Percentiles rank a stretch among this genome's conserved stretches.
phyloP scores from a whole-genome alignment of 2,329 filamentous ascomycete species.

The Penicillium verrucosum region DNA sequence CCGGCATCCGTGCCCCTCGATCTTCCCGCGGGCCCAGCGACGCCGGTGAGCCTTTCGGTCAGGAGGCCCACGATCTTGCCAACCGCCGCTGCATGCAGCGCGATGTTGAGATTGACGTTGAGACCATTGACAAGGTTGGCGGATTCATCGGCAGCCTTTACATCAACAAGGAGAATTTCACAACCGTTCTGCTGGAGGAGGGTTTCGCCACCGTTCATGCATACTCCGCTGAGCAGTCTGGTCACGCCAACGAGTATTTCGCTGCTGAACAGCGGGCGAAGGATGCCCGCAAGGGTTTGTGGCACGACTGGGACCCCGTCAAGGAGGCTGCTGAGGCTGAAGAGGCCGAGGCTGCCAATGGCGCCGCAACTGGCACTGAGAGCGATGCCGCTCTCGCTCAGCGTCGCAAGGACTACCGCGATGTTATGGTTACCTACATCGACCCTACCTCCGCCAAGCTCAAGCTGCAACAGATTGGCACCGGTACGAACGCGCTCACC shows the following conservation, averaged over 20 bases:
- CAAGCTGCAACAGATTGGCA: conserved; percentile 87
- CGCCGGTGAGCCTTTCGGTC: conserved; percentile 85
- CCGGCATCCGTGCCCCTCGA: conserved; percentile 84
- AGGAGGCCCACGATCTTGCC: conserved; percentile 90
- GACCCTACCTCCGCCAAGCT: conserved; percentile 71
- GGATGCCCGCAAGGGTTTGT: conserved; percentile 80
- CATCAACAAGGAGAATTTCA: conserved; percentile 92
- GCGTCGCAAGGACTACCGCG: conserved; percentile 84
- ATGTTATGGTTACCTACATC: conserved; percentile 88
- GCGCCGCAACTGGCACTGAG: conserved; percentile 53
- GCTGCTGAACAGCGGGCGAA: conserved; percentile 87
- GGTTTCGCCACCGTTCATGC: conserved; percentile 87
- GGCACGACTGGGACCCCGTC: conserved; percentile 91
- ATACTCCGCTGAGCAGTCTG: conserved; percentile 94
- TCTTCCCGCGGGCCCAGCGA: conserved; percentile 79
- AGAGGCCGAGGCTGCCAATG: conserved; percentile 45
- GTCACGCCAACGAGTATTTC: conserved; percentile 81
- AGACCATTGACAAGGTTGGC: conserved; percentile 92
- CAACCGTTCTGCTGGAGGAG: conserved; percentile 89
- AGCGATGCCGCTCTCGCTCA: conserved; percentile 50
- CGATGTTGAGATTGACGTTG: conserved; percentile 92
- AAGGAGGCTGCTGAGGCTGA: conserved; percentile 68
- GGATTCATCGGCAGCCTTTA: conserved; percentile 96
- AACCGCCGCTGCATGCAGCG: conserved; percentile 86
- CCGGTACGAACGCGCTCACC: conserved; percentile 79